These are phyloP conservation scores for Pseudophaeomoniella oleicola DNA, from an alignment of 2,329 filamentous ascomycete species.

Conservation along the genomic window DNA sequence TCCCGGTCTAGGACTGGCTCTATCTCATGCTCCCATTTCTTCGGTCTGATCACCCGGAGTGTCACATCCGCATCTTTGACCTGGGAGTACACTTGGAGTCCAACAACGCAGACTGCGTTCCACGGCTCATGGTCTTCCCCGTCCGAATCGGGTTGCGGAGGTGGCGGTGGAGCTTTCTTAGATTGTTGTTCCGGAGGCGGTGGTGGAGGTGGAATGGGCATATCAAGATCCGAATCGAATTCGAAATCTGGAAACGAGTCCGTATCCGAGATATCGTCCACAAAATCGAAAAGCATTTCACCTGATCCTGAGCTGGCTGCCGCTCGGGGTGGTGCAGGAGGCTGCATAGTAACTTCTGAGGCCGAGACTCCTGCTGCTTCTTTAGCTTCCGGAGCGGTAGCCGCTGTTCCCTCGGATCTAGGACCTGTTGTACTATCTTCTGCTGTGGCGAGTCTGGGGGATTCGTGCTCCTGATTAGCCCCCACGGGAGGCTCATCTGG, in stretches of 20 bases:
- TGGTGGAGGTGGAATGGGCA: conserved; percentile 17
- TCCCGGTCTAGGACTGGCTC: background rate
- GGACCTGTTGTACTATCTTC: too few species aligned
- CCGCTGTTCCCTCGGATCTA: too few species aligned
- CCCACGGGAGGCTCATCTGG: too few species aligned
- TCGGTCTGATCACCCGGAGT: conserved; percentile 36
- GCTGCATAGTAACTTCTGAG: too few species aligned
- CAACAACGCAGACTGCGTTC: conserved; percentile 48
- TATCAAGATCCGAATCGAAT: conserved; percentile 27
- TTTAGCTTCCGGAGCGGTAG: too few species aligned
- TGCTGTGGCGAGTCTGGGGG: too few species aligned
- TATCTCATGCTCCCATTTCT: conserved; percentile 17
- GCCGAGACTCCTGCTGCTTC: too few species aligned
- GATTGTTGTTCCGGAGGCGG: conserved; percentile 1
- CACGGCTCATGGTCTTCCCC: conserved; percentile 28
- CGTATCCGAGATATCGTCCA: conserved; percentile 15
- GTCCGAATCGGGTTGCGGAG: conserved; percentile 2
- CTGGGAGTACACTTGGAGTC: conserved; percentile 37
- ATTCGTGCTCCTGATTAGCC: too few species aligned
- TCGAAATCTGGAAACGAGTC: conserved; percentile 25
- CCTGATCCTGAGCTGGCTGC: too few species aligned
- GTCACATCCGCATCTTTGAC: conserved; percentile 21
- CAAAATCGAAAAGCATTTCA: too few species aligned
- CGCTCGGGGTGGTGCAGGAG: too few species aligned
- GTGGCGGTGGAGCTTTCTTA: background rate